phyloP scores from a whole-genome alignment of 1,284 basidiomycete species.

The Trametes pubescens region DNA sequence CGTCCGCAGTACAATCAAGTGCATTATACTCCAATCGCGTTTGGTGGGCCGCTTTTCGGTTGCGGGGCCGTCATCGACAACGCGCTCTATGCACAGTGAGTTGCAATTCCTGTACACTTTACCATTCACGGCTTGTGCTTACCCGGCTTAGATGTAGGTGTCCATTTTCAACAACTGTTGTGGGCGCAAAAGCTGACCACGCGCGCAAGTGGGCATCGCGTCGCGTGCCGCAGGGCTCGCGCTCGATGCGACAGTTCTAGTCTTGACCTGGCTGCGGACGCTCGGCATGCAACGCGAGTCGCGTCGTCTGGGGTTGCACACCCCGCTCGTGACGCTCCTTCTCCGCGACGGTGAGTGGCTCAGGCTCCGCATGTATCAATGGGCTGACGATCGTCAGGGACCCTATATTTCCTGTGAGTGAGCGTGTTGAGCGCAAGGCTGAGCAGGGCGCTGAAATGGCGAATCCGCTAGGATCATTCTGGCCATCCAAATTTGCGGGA shows the following conservation, averaged over 20 bases:
- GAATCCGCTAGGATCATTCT: conserved; percentile 20
- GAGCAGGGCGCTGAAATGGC: background rate
- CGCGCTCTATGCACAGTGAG: conserved; percentile 1
- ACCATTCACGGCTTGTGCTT: background rate
- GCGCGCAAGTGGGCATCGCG: conserved; percentile 14
- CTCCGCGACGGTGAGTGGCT: conserved; percentile 35
- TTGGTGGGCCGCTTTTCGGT: conserved; percentile 32
- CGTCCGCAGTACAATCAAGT: conserved; percentile 26
- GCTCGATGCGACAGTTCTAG: conserved; percentile 28
- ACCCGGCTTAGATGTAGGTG: background rate
- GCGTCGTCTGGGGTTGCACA: conserved; percentile 23
- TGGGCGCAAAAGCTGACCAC: background rate
- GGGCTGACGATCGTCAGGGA: conserved; percentile 21
- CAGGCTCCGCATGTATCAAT: background rate
- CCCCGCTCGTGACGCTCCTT: conserved; percentile 31
- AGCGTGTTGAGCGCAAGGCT: background rate
- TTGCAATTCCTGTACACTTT: background rate
- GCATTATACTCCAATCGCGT: conserved; percentile 32
- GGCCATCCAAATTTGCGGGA: conserved; percentile 28
- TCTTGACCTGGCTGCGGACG: conserved; percentile 38
- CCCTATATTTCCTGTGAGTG: conserved; percentile 33
- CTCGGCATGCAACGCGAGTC: conserved; percentile 31
- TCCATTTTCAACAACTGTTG: background rate
- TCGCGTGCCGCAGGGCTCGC: conserved; percentile 14
- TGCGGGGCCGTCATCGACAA: conserved; percentile 25